A percentile compares a stretch with the other conserved stretches of the same genome.
Evolutionary conservation across 2,329 filamentous ascomycete genomes (phyloP).

Genomic region (Fusarium armeniacum): DNA sequence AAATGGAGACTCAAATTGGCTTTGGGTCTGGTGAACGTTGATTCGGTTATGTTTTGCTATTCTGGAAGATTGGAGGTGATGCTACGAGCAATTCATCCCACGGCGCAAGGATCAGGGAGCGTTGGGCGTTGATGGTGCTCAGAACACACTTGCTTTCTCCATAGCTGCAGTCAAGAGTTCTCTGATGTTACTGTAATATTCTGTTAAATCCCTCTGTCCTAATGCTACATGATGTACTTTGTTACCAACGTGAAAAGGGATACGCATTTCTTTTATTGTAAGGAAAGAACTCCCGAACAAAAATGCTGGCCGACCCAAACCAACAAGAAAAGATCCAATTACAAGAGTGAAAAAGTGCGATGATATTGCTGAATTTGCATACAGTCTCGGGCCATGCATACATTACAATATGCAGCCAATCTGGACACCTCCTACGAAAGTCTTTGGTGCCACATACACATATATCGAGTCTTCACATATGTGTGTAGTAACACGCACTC

Average conservation of each 20-base stretch:
- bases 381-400: not conserved
- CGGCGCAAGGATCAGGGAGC: too few species aligned
- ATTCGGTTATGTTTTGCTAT: not conserved
- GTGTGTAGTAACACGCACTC: not conserved
- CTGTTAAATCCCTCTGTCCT: not conserved
- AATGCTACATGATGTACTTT: not conserved
- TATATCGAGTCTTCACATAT: not conserved
- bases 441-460: not conserved
- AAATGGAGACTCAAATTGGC: not conserved
- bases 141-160: not conserved
- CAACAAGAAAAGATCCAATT: too few species aligned
- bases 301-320: too few species aligned
- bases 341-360: too few species aligned
- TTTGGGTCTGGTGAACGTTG: not conserved
- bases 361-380: too few species aligned
- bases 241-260: too few species aligned
- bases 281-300: not conserved
- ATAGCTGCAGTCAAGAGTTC: not conserved
- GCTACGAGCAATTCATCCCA: not conserved
- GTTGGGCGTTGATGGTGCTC: not conserved
- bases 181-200: not conserved
- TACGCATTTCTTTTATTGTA: not conserved
- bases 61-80: not conserved
- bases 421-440: not conserved
- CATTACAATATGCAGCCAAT: not conserved